Evolutionary conservation across 1,139 yeast genomes (phyloP).

Genomic region (Hanseniaspora gamundiae): DNA sequence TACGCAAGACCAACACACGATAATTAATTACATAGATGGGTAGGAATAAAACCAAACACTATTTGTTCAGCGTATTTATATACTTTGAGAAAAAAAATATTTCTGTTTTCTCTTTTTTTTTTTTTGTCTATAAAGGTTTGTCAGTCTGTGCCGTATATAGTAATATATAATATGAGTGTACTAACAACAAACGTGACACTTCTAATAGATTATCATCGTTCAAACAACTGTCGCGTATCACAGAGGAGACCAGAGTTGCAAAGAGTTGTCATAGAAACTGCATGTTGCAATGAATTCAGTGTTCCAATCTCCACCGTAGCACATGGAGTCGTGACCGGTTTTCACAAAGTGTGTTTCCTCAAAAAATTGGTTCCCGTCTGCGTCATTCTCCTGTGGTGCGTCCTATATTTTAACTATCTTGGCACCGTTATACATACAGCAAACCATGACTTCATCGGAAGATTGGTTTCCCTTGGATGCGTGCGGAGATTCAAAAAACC

Average conservation of each 20-base stretch:
- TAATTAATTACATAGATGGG: no score
- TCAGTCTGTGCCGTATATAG: no score
- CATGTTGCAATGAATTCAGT: conserved; percentile 55
- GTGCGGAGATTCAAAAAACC: conserved; percentile 53
- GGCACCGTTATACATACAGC: conserved; percentile 97
- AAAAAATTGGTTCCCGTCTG: conserved; percentile 18
- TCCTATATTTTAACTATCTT: conserved; percentile 35
- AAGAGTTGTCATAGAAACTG: conserved; percentile 77
- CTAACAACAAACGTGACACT: no score
- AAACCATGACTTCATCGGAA: conserved; percentile 42
- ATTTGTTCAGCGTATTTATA: no score
- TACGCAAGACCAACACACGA: neutral
- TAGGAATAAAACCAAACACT: no score
- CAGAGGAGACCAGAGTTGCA: conserved; percentile 55
- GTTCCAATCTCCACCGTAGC: conserved; percentile 90
- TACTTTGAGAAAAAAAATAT: no score
- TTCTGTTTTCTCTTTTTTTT: no score
- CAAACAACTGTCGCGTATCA: no score
- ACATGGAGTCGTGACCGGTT: conserved; percentile 79
- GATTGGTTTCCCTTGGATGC: conserved; percentile 21
- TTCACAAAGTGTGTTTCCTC: conserved; percentile 39
- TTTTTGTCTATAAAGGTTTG: no score
- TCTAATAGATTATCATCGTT: no score
- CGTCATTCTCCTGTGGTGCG: conserved; percentile 14
- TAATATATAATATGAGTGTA: no score